phyloP scores from a whole-genome alignment of 441 rosid genomes.

The Erodium trifolium region DNA sequence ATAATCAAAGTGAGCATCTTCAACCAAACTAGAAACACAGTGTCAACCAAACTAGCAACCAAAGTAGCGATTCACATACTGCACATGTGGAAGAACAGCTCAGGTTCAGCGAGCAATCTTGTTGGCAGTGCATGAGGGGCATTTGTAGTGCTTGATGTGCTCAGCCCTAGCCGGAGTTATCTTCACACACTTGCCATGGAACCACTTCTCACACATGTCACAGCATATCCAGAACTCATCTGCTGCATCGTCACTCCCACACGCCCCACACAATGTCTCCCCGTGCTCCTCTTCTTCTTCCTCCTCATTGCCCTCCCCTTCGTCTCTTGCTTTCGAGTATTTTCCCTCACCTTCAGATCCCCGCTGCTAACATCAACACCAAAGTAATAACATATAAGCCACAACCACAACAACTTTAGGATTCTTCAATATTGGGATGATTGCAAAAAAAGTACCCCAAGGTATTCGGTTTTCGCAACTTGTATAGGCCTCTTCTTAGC shows the following conservation, averaged over 20 bases:
- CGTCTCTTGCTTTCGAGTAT: constrained; percentile 42
- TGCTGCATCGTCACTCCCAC: constrained; percentile 74
- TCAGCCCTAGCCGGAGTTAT: constrained; percentile 95
- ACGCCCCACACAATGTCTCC: constrained; percentile 77
- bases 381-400: too few species aligned
- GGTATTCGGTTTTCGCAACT: too few species aligned
- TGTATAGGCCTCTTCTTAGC: too few species aligned
- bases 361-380: constrained; percentile 23
- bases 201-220: constrained; percentile 86
- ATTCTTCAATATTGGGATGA: too few species aligned
- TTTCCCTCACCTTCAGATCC: constrained; percentile 44
- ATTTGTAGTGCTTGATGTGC: constrained; percentile 90
- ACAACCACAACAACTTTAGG: too few species aligned
- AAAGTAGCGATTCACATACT: background rate
- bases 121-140: constrained; percentile 75
- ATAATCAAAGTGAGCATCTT: background rate
- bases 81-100: background rate
- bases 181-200: constrained; percentile 93
- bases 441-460: too few species aligned
- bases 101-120: constrained; percentile 50
- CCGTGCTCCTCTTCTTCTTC: constrained; percentile 57
- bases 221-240: constrained; percentile 97
- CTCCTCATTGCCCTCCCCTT: constrained; percentile 62
- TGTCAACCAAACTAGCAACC: background rate
- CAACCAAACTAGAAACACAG: background rate